Evolutionary conservation across 345 rosid genomes (phyloP).

Genomic region (Eutrema heterophyllum): DNA sequence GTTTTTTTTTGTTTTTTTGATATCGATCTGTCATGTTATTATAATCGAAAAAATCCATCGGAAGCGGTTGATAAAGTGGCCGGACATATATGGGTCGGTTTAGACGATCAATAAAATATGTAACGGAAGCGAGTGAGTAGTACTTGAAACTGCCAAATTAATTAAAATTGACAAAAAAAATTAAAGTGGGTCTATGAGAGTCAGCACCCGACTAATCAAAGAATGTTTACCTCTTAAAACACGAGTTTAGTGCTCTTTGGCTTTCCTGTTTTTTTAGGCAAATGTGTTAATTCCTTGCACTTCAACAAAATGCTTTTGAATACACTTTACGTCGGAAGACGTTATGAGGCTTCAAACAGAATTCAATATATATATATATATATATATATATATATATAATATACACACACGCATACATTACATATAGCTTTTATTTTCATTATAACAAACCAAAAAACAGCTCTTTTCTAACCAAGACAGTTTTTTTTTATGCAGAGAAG

Average conservation of each 20-base stretch:
- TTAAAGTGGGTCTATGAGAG: constrained; percentile 10
- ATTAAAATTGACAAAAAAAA: background rate
- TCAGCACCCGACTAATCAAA: constrained; percentile 3
- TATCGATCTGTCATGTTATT: too few species aligned
- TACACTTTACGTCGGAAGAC: constrained; percentile 3
- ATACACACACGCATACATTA: background rate
- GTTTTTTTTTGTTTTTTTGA: background rate
- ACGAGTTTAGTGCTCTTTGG: constrained; percentile 21
- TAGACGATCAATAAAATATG: constrained; percentile 12
- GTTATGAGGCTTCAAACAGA: constrained; percentile 26
- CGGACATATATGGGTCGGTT: background rate
- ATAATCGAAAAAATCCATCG: constrained; percentile 14
- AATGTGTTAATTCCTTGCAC: constrained; percentile 14
- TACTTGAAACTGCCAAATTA: constrained; percentile 21
- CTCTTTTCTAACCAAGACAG: background rate
- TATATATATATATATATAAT: too few species aligned
- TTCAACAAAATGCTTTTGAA: background rate
- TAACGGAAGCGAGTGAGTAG: background rate
- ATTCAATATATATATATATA: background rate
- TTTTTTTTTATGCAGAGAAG: constrained; percentile 13
- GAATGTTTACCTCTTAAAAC: constrained; percentile 2
- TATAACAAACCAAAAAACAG: constrained; percentile 3
- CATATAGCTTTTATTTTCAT: background rate
- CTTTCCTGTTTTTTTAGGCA: constrained; percentile 2
- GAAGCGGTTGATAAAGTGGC: constrained; percentile 3